A percentile compares a stretch with the other conserved stretches of the same genome.
Evolutionary conservation across 2,329 filamentous ascomycete species (phyloP).

Genomic region (Microdochium nivale): DNA sequence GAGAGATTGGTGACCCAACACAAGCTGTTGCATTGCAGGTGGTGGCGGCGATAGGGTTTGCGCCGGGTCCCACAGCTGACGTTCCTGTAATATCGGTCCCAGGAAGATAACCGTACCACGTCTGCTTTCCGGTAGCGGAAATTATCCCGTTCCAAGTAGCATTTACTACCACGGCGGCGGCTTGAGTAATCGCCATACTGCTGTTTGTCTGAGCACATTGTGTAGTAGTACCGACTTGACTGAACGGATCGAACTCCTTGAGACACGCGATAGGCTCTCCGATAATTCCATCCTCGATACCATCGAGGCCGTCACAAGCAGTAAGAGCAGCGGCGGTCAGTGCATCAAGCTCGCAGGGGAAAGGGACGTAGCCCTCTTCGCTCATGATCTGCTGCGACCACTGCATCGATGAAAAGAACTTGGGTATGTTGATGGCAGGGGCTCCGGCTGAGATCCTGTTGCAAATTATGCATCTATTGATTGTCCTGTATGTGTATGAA

Average conservation of each 20-base stretch:
- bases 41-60: neutral
- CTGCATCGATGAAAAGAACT: slow-evolving; percentile 9
- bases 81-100: slow-evolving; percentile 4
- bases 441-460: slow-evolving; percentile 36
- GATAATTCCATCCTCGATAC: slow-evolving; percentile 28
- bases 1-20: neutral
- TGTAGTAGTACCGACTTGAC: slow-evolving; percentile 1
- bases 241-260: slow-evolving; percentile 8
- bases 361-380: slow-evolving; percentile 18
- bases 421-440: slow-evolving; percentile 9
- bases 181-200: slow-evolving; percentile 1
- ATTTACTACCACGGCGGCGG: slow-evolving; percentile 4
- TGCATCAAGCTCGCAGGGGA: slow-evolving; percentile 19
- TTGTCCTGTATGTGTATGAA: too few species aligned
- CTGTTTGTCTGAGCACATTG: neutral
- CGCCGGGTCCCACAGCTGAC: neutral
- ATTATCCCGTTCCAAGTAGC: slow-evolving; percentile 4
- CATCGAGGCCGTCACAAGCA: slow-evolving; percentile 28
- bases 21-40: neutral
- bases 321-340: slow-evolving; percentile 11
- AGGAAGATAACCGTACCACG: slow-evolving; percentile 2
- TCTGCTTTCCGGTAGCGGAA: neutral
- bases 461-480: too few species aligned
- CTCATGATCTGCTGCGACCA: slow-evolving; percentile 17
- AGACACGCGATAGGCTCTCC: slow-evolving; percentile 24